These are phyloP conservation scores for Acacia melanoxylon DNA, from an alignment of 306 rosid genomes.

Conservation along the genomic window DNA sequence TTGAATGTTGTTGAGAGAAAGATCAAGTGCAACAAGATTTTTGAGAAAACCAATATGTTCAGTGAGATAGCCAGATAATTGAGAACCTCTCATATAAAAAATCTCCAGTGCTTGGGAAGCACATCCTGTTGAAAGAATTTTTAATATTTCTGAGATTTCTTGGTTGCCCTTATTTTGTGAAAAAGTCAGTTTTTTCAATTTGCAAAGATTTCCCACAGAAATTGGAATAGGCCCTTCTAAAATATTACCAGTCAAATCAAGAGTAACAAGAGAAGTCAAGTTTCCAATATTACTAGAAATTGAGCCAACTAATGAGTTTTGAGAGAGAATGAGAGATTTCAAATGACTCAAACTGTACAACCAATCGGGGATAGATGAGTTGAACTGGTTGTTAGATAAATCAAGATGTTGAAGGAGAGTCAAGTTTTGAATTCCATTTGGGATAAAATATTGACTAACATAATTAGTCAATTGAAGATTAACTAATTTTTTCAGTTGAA, in stretches of 20 bases:
- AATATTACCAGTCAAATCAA: background rate
- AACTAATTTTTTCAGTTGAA: background rate
- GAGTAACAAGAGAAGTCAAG: constrained; percentile 11
- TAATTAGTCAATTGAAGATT: accelerated
- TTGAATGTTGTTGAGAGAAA: background rate
- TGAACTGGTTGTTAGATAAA: accelerated
- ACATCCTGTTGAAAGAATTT: constrained; percentile 6
- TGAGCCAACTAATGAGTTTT: background rate
- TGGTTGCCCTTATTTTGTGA: background rate
- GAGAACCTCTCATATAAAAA: accelerated
- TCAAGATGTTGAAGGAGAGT: constrained; percentile 35
- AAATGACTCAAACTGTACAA: background rate
- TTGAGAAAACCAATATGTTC: background rate
- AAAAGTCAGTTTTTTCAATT: background rate
- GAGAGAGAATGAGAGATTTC: background rate
- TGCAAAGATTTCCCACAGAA: constrained; percentile 20
- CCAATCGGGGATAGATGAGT: constrained; percentile 23
- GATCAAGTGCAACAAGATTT: background rate
- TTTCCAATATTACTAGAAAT: constrained; percentile 1
- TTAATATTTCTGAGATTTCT: background rate
- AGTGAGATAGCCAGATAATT: constrained; percentile 19
- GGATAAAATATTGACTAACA: background rate
- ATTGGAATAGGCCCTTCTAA: background rate
- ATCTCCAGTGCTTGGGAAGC: background rate
- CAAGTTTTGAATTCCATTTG: background rate